These are phyloP conservation scores for Sindora glabra DNA, from an alignment of 306 rosid genomes.

Conservation along the genomic window DNA sequence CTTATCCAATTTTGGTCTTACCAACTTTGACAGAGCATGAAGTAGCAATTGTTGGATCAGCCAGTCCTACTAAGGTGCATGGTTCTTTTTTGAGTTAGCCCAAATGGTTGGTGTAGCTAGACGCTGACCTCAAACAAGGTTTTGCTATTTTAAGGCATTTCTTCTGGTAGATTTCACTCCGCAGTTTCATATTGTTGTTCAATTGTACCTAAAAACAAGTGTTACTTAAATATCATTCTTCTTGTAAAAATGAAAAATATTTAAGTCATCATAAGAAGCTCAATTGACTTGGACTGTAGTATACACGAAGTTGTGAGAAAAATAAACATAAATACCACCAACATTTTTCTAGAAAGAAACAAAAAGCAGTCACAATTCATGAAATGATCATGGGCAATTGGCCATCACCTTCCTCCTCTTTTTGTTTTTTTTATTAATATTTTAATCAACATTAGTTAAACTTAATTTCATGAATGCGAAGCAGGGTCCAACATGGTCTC, in stretches of 20 bases:
- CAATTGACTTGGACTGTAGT: too few species aligned
- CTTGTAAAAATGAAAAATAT: neutral
- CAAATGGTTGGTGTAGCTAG: slow-evolving; percentile 13
- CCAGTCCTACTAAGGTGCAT: neutral
- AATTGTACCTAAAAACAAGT: too few species aligned
- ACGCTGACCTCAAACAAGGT: neutral
- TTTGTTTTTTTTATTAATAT: too few species aligned
- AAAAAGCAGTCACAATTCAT: too few species aligned
- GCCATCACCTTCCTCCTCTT: too few species aligned
- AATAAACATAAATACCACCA: too few species aligned
- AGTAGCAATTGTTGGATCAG: slow-evolving; percentile 22
- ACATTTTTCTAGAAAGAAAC: too few species aligned
- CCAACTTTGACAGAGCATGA: slow-evolving; percentile 11
- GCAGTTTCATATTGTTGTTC: neutral
- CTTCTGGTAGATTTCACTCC: neutral
- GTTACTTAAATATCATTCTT: neutral
- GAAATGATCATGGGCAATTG: too few species aligned
- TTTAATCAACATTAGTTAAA: neutral
- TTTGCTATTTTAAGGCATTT: neutral
- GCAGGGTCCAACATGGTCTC: neutral
- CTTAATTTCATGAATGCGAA: neutral
- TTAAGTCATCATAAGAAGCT: neutral
- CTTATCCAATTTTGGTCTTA: slow-evolving; percentile 1
- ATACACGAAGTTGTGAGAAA: too few species aligned
- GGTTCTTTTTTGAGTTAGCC: slow-evolving; percentile 1